Base-by-base conservation (phyloP, 257 asterid species). In the Ligustrum vulgare region DNA sequence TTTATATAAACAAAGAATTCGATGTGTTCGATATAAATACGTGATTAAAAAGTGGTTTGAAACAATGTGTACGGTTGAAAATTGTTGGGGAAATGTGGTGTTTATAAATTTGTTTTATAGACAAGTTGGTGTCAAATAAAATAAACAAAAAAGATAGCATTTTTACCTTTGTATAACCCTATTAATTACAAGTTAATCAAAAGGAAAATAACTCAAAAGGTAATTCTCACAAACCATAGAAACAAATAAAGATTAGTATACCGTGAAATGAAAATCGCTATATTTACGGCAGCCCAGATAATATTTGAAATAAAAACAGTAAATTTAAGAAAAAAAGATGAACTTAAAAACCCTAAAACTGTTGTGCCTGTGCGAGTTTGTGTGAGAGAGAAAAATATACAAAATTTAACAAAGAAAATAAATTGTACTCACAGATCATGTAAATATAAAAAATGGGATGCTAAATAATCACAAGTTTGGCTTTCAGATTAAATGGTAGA, bases 391-490 rank as follows among this genome's bases (percentile, higher is more conserved):
- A 71, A 71, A 45, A 2, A 75, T 34, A 34, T 72, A 36, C 20
- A 82, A 68, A n/a, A 84, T 28, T 28, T n/a, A 69, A 76, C 25
- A 77, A 72, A 60, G 31, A 74, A 64, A 70, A 73, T 4, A 11
- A 73, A 67, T 16, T 74, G 22, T 67, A 70, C 82, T 83, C 84
- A 75, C 87, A 78, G 89, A 85, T 80, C 85, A 84, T 86, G 79
- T 54, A 86, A 74, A 77, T 75, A 68, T 18, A 41, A 75, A 49
- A 72, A 71, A 34, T 65, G 51, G 45, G 77, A 47, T 70, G 35
- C 33, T 3, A 60, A 51, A 33, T 45, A 70, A 34, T 13, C 71
- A 79, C 69, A 31, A 20, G 76, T 68, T 60, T 51, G 20, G 56
- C 78, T 71, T 1, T 43, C 62, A 62, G 64, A 62, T 33, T 63